A percentile compares a stretch with the other conserved stretches of the same genome.
Conservation (phyloP, 2,329 filamentous ascomycete genomes). For the Xylariaceae sp. region DNA sequence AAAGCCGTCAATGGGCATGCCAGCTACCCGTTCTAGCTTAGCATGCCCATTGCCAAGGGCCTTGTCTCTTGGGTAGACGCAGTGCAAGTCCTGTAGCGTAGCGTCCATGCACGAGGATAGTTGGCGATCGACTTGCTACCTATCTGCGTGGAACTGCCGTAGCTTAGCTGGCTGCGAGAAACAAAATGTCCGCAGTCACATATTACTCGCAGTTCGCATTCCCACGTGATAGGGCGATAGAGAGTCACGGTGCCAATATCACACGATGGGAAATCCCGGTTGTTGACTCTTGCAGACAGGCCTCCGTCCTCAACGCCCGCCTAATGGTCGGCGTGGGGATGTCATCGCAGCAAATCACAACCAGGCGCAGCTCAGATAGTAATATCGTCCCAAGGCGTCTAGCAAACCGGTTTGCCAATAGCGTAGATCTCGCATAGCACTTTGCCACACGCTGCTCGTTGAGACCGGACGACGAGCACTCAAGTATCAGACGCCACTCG, state of each 20-base stretch:
- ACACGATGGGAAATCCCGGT: background rate
- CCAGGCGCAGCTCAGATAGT: background rate
- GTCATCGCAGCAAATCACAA: slow-evolving; percentile 1
- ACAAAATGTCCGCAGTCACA: background rate
- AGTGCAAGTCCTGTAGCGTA: too few relatives aligned
- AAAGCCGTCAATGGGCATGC: slow-evolving; percentile 9
- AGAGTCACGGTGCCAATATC: slow-evolving; percentile 7
- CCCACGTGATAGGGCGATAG: slow-evolving; percentile 17
- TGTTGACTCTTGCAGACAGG: background rate
- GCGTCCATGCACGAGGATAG: too few relatives aligned
- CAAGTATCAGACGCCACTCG: too few relatives aligned
- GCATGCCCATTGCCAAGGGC: slow-evolving; percentile 11
- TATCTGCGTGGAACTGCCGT: too few relatives aligned
- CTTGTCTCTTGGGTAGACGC: slow-evolving; percentile 7
- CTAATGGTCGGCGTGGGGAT: too few relatives aligned
- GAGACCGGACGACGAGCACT: too few relatives aligned
- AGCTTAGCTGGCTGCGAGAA: background rate
- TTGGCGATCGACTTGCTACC: too few relatives aligned
- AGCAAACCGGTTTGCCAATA: too few relatives aligned
- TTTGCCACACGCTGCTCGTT: too few relatives aligned
- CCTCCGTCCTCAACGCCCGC: background rate
- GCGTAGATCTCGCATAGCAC: too few relatives aligned
- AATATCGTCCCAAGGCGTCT: too few relatives aligned
- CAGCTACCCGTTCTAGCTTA: slow-evolving; percentile 18
- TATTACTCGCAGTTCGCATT: slow-evolving; percentile 16